Evolutionary conservation across 306 rosid genomes (phyloP), one percentile per base, ranked within the genome.

Genomic region (Dalbergia oliveri): DNA sequence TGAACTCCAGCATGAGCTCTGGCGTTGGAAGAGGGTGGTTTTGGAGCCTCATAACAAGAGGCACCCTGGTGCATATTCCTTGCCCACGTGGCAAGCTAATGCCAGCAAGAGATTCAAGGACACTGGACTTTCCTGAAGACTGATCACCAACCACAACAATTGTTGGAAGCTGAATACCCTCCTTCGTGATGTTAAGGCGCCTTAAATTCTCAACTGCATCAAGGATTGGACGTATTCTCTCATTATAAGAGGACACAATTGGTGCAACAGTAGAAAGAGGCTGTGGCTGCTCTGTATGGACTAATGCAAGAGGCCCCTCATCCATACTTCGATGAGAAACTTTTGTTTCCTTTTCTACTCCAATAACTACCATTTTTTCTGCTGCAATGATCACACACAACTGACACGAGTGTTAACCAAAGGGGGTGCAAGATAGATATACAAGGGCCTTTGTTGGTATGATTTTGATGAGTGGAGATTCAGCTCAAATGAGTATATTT

Each of bases 41-140:
- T 47, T 87, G 91, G 5, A 89, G 93, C 77, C 93, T 76, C 93
- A 87, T 89, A 0, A 85, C 6, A 5, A 89, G 68, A 3, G 91
- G 93, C 0, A 89, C 89, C 73, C 94, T 85, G 0, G 92, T 90
- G 78, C 92, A 90, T 1, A 90, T 88, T 0, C 92, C 92, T n/a
- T 90, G 92, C 0, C 94, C 92, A 0, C 91, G 85, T 0, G 94
- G 91, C 59, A 90, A 72, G 73, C 80, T 85, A 5, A 88, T 88
- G 43, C 91, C 84, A 9, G 89, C 89, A 4, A 88, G 60, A 3
- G 91, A 86, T 67, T 88, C 89, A 0, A 88, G 86, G 3, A 88
- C 91, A 67, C 89, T 86, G 0, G 91, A 88, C 8, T 88, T 86
- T 0, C 91, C 89, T 0, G 89, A 86, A 0, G 86, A 83, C 0